A percentile compares a stretch with the other conserved stretches of the same genome.
Evolutionary conservation across 192 early-diverging fungal genomes (phyloP).

Genomic region (Backusella mclennaniae): DNA sequence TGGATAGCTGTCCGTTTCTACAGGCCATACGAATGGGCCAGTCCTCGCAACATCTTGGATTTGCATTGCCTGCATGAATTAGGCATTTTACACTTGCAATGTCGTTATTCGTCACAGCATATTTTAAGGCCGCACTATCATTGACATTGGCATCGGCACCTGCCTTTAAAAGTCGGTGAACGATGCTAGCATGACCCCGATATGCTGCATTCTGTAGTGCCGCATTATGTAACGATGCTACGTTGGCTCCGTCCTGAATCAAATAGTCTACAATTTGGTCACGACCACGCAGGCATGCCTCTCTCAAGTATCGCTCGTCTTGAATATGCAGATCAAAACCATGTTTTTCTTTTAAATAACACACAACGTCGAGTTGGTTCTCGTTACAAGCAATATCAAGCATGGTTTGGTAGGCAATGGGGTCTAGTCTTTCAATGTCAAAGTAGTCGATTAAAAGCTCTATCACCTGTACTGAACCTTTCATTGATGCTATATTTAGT

Average conservation of each 20-base stretch:
- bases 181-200: constrained; percentile 5
- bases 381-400: constrained; percentile 25
- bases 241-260: constrained; percentile 18
- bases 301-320: constrained; percentile 23
- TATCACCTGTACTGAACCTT: constrained; percentile 22
- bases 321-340: constrained; percentile 21
- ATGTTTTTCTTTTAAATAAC: constrained; percentile 21
- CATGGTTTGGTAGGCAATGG: constrained; percentile 5
- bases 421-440: constrained; percentile 5
- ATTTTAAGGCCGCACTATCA: background rate
- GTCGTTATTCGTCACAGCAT: constrained; percentile 1
- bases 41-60: constrained; percentile 13
- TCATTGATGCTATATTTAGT: constrained; percentile 21
- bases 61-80: background rate
- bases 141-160: constrained; percentile 24
- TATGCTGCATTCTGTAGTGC: constrained; percentile 31
- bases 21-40: constrained; percentile 7
- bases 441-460: constrained; percentile 23
- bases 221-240: constrained; percentile 28
- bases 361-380: constrained; percentile 23
- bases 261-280: constrained; percentile 22
- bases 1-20: background rate
- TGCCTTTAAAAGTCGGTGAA: constrained; percentile 8
- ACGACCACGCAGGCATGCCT: constrained; percentile 27
- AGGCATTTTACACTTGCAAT: background rate